phyloP scores from a whole-genome alignment of 2,329 filamentous ascomycete genomes.

The Thelonectria blattea region DNA sequence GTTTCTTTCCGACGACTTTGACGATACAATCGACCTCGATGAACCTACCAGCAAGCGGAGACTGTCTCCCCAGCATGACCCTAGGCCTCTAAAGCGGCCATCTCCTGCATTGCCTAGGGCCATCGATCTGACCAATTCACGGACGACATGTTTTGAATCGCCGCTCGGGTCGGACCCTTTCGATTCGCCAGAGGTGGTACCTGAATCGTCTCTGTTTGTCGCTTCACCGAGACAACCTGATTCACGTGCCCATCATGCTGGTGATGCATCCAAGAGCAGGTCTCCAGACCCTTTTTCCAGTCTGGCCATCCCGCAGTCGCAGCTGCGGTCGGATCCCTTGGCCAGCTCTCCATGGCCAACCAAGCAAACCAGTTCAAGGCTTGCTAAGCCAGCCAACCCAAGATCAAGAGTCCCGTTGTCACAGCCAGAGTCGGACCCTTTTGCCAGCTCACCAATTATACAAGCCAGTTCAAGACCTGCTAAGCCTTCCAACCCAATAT shows the following conservation, averaged over 20 bases:
- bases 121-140: constrained; percentile 43
- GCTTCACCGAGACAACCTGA: too few species aligned
- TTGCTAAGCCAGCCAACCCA: too few species aligned
- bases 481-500: background rate
- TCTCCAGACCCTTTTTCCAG: too few species aligned
- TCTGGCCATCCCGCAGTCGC: too few species aligned
- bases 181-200: background rate
- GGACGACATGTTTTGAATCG: too few species aligned
- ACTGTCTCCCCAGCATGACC: constrained; percentile 27
- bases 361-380: background rate
- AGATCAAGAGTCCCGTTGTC: too few species aligned
- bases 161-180: background rate
- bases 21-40: constrained; percentile 48
- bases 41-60: constrained; percentile 42
- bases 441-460: constrained; percentile 40
- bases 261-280: too few species aligned
- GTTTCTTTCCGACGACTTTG: constrained; percentile 47
- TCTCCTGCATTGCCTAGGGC: constrained; percentile 11
- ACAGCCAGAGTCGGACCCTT: constrained; percentile 41
- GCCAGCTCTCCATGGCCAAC: constrained; percentile 40
- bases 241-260: too few species aligned
- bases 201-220: background rate
- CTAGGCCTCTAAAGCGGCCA: constrained; percentile 25
- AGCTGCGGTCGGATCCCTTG: constrained; percentile 42
- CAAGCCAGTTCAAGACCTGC: background rate